Evolutionary conservation across 208 protist species (phyloP).

Genomic region (Trypanosoma vivax): DNA sequence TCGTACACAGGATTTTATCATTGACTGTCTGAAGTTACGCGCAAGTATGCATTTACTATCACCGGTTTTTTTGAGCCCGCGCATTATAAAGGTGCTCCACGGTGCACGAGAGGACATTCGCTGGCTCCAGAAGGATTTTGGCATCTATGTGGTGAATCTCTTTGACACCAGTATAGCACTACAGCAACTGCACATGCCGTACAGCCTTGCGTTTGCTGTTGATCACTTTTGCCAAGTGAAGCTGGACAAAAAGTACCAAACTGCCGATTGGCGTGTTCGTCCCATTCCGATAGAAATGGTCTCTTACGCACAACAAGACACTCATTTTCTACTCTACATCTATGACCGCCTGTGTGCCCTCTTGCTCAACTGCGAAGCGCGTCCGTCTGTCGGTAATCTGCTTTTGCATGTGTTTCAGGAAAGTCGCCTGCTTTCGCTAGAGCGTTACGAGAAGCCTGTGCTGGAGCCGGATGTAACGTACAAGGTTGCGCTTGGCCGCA

Average conservation of each 20-base stretch:
- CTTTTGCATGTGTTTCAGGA: constrained; percentile 81
- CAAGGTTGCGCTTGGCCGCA: constrained; percentile 58
- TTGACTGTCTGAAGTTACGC: constrained; percentile 95
- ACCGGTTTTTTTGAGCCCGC: constrained; percentile 86
- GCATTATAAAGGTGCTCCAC: constrained; percentile 96
- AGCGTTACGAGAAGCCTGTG: constrained; percentile 90
- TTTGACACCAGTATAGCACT: constrained; percentile 97
- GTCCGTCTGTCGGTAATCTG: constrained; percentile 76
- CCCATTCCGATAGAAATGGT: constrained; percentile 96
- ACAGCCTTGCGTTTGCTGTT: constrained; percentile 92
- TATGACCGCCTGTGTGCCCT: constrained; percentile 89
- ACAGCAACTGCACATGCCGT: constrained; percentile 88
- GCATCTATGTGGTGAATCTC: constrained; percentile 97
- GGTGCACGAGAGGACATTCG: constrained; percentile 94
- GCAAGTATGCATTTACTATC: constrained; percentile 84
- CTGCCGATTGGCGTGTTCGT: constrained; percentile 97
- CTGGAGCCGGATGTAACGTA: constrained; percentile 70
- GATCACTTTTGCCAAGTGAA: constrained; percentile 92
- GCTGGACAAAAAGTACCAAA: constrained; percentile 96
- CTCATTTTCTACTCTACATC: constrained; percentile 97
- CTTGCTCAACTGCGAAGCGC: constrained; percentile 70
- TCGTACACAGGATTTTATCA: constrained; percentile 92
- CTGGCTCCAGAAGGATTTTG: constrained; percentile 98
- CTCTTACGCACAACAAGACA: constrained; percentile 96
- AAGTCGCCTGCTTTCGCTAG: constrained; percentile 76